These are phyloP conservation scores for Byssoonygena ceratinophila DNA, from an alignment of 2,329 filamentous ascomycete species.

Conservation along the genomic window DNA sequence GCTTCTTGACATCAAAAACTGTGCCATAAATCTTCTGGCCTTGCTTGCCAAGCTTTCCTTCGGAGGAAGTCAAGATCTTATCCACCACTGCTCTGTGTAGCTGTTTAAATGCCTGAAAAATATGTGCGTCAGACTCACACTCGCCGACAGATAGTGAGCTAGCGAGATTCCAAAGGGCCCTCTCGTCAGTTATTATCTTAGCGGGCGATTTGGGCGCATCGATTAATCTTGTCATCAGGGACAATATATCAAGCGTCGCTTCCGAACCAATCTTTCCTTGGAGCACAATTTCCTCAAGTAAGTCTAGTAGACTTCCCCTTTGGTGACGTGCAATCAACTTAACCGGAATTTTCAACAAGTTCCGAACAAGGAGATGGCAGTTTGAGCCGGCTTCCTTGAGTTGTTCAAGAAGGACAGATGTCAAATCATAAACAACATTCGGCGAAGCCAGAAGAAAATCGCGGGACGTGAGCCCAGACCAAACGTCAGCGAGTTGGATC, in stretches of 20 bases:
- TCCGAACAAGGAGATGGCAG: slow-evolving; percentile 26
- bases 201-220: slow-evolving; percentile 33
- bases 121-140: slow-evolving; percentile 24
- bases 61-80: slow-evolving; percentile 28
- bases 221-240: slow-evolving; percentile 33
- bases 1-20: slow-evolving; percentile 24
- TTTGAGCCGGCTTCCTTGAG: slow-evolving; percentile 25
- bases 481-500: slow-evolving; percentile 28
- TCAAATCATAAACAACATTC: slow-evolving; percentile 27
- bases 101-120: slow-evolving; percentile 25
- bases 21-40: slow-evolving; percentile 30
- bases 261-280: slow-evolving; percentile 21
- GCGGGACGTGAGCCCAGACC: slow-evolving; percentile 31
- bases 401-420: slow-evolving; percentile 26
- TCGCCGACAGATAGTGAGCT: slow-evolving; percentile 27
- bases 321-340: slow-evolving; percentile 31
- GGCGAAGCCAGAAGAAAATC: slow-evolving; percentile 31
- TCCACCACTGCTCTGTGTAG: slow-evolving; percentile 28
- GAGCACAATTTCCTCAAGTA: slow-evolving; percentile 27
- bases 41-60: slow-evolving; percentile 26
- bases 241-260: slow-evolving; percentile 26
- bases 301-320: slow-evolving; percentile 27
- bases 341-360: slow-evolving; percentile 30
- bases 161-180: slow-evolving; percentile 30
- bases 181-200: slow-evolving; percentile 28